Evolutionary conservation across 2,329 filamentous ascomycete genomes (phyloP).

Genomic region (Monilinia fructicola): DNA sequence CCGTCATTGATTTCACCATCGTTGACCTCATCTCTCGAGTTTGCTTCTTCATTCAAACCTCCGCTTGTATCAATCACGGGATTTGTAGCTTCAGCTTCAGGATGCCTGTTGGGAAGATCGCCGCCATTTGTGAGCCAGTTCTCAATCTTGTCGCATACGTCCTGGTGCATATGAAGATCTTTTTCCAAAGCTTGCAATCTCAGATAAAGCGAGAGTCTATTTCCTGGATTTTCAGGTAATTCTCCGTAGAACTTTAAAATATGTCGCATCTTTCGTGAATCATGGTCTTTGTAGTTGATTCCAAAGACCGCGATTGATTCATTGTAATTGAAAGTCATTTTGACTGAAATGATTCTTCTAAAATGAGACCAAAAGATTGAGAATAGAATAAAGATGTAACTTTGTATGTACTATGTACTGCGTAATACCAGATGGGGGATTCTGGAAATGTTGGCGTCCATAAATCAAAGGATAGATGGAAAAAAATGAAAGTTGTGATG

Average conservation of each 20-base stretch:
- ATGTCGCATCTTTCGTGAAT: slow-evolving; percentile 31
- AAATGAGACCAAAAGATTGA: no score
- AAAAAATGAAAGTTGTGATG: not conserved
- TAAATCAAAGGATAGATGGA: not conserved
- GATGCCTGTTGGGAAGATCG: not conserved
- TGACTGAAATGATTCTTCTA: not conserved
- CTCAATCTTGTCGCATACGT: slow-evolving; percentile 24
- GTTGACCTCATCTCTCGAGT: no score
- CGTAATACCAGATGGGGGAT: not conserved
- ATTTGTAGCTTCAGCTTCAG: not conserved
- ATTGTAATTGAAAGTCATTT: not conserved
- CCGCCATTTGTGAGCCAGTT: slow-evolving; percentile 30
- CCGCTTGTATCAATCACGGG: not conserved
- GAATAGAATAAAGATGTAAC: not conserved
- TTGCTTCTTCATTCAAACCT: not conserved
- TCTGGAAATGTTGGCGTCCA: not conserved
- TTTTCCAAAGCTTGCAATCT: slow-evolving; percentile 25
- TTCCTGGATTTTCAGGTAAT: slow-evolving; percentile 24
- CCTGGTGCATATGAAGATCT: slow-evolving; percentile 25
- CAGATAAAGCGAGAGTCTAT: slow-evolving; percentile 26
- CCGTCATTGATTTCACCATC: not conserved
- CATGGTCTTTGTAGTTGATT: slow-evolving; percentile 31
- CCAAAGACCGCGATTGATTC: slow-evolving; percentile 28
- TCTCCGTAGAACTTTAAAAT: slow-evolving; percentile 27
- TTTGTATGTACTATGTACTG: no score